Evolutionary conservation across 768 basidiomycete species (phyloP).

Genomic region (Amanita jacksonii): DNA sequence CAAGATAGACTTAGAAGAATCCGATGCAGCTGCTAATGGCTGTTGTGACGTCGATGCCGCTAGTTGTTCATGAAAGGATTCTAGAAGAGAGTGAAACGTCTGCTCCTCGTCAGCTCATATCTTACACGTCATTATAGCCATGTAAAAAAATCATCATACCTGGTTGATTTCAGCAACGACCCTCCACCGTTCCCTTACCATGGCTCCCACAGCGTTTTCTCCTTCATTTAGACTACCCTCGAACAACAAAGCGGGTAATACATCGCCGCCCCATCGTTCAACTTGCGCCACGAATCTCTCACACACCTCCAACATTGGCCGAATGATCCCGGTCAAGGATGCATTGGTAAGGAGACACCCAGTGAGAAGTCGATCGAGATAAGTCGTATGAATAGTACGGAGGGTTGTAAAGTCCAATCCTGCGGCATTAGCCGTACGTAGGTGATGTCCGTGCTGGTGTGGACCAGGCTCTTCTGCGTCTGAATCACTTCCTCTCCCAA

Average conservation of each 20-base stretch:
- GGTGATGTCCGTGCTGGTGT: conserved; percentile 7
- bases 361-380: conserved; percentile 68
- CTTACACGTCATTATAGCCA: background rate
- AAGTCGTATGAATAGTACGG: conserved; percentile 71
- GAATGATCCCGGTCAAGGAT: conserved; percentile 49
- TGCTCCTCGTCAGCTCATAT: conserved; percentile 19
- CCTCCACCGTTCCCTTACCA: conserved; percentile 62
- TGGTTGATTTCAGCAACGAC: conserved; percentile 71
- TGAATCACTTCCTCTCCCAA: conserved; percentile 26
- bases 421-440: conserved; percentile 9
- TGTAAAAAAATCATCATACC: conserved; percentile 32
- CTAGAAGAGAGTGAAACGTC: conserved; percentile 58
- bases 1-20: conserved; percentile 63
- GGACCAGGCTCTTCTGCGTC: background rate
- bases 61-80: conserved; percentile 75
- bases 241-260: conserved; percentile 73
- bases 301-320: conserved; percentile 72
- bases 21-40: conserved; percentile 49
- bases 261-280: conserved; percentile 89
- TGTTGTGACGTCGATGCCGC: conserved; percentile 71
- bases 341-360: conserved; percentile 72
- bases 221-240: conserved; percentile 65
- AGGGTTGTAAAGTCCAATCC: conserved; percentile 81
- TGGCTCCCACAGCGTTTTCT: conserved; percentile 51
- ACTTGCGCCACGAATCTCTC: conserved; percentile 83